A percentile compares a stretch with the other conserved stretches of the same genome.
These are phyloP conservation scores for Vaccinium myrtillus DNA, from an alignment of 148 eudicot genomes.

Conservation along the genomic window DNA sequence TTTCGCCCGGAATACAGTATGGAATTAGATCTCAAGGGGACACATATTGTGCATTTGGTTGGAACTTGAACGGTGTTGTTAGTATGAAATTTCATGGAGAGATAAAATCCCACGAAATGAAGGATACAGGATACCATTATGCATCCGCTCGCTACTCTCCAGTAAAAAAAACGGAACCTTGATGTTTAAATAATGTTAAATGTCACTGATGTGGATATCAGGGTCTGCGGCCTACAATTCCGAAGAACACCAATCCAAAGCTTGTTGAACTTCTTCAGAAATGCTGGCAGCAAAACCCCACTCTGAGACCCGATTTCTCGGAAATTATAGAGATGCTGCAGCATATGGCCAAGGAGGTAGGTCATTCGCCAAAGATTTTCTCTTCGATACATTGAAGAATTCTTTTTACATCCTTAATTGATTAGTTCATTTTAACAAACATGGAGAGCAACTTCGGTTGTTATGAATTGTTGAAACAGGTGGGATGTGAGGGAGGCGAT, in stretches of 20 bases:
- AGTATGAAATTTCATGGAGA: background rate
- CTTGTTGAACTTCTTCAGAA: constrained; percentile 48
- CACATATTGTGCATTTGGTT: background rate
- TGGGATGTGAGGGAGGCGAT: constrained; percentile 1
- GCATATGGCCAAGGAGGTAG: constrained; percentile 48
- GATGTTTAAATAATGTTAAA: background rate
- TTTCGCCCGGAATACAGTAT: background rate
- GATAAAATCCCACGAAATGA: background rate
- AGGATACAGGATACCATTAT: background rate
- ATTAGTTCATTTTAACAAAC: constrained; percentile 23
- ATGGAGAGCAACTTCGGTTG: background rate
- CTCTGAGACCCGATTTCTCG: constrained; percentile 55
- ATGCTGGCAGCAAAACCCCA: constrained; percentile 79
- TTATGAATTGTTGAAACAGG: background rate
- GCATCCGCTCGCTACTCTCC: background rate
- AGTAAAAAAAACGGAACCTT: background rate
- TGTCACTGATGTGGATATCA: constrained; percentile 15
- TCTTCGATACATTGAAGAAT: constrained; percentile 2
- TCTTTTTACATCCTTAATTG: constrained; percentile 4
- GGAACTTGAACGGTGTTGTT: background rate
- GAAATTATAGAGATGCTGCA: constrained; percentile 47
- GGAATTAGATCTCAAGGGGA: background rate
- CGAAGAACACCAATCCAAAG: constrained; percentile 55
- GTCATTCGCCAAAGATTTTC: background rate
- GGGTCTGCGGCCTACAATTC: constrained; percentile 73